Percentiles rank a stretch among this genome's conserved stretches.
Conservation (phyloP, 129 eudicot species). For the Calendula officinalis region DNA sequence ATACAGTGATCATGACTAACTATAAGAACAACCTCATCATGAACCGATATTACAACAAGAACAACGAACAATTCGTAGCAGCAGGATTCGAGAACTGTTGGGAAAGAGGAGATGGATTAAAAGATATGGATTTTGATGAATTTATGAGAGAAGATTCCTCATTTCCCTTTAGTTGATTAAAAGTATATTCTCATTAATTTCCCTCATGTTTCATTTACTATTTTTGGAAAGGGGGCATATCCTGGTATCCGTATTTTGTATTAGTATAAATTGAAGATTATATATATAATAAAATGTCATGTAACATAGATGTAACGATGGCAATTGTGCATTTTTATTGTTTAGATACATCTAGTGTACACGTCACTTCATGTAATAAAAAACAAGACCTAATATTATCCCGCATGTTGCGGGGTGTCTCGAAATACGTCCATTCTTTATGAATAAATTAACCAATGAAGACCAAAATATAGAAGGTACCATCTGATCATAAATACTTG, state of each 20-base stretch:
- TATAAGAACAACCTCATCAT: constrained; percentile 35
- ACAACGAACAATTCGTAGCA: constrained; percentile 36
- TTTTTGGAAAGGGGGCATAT: constrained; percentile 23
- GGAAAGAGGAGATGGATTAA: constrained; percentile 69
- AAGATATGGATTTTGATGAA: constrained; percentile 91
- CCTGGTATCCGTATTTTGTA: constrained; percentile 21
- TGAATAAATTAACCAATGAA: too few relatives aligned
- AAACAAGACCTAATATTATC: too few relatives aligned
- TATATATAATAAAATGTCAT: constrained; percentile 35
- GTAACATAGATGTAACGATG: constrained; percentile 19
- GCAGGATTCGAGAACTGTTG: constrained; percentile 45
- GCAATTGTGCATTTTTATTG: constrained; percentile 12
- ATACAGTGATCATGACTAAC: constrained; percentile 30
- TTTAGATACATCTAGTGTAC: constrained; percentile 26
- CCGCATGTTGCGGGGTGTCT: too few relatives aligned
- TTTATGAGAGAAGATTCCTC: constrained; percentile 68
- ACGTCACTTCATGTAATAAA: too few relatives aligned
- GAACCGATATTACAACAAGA: constrained; percentile 27
- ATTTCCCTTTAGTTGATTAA: constrained; percentile 61
- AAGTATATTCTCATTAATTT: constrained; percentile 14
- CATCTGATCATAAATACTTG: too few relatives aligned
- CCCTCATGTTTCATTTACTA: constrained; percentile 26
- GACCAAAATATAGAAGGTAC: too few relatives aligned
- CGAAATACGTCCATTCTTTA: too few relatives aligned
- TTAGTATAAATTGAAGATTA: constrained; percentile 15